Percentiles rank a stretch among this genome's conserved stretches.
phyloP scores from a whole-genome alignment of 2,329 filamentous ascomycete species.

The Pseudovirgaria hyperparasitica region DNA sequence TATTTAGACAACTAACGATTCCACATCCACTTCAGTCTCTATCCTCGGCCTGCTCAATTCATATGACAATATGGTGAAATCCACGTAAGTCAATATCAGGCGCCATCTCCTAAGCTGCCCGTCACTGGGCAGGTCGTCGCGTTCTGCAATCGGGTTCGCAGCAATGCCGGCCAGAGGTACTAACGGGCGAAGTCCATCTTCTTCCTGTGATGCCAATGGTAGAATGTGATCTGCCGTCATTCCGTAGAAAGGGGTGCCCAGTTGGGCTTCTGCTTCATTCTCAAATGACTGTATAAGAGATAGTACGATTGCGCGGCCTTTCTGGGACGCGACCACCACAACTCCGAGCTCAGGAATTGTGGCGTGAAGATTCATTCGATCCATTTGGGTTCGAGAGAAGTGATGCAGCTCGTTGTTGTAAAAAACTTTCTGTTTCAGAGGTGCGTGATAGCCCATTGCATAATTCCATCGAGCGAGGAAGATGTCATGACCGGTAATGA shows the following conservation, averaged over 20 bases:
- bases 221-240: slow-evolving; percentile 46
- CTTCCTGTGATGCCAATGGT: slow-evolving; percentile 43
- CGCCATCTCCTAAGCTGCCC: slow-evolving; percentile 39
- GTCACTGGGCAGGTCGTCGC: slow-evolving; percentile 13
- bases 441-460: slow-evolving; percentile 2
- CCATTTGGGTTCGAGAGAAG: slow-evolving; percentile 21
- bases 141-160: slow-evolving; percentile 11
- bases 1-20: slow-evolving; percentile 13
- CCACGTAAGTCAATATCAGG: slow-evolving; percentile 58
- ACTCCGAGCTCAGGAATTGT: slow-evolving; percentile 59
- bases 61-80: slow-evolving; percentile 59
- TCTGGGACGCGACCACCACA: slow-evolving; percentile 53
- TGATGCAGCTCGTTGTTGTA: slow-evolving; percentile 26
- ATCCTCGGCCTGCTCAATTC: slow-evolving; percentile 36
- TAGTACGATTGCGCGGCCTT: slow-evolving; percentile 51
- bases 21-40: slow-evolving; percentile 7
- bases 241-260: slow-evolving; percentile 35
- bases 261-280: slow-evolving; percentile 1
- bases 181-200: slow-evolving; percentile 35
- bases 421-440: no score
- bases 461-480: slow-evolving; percentile 19
- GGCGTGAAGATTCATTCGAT: slow-evolving; percentile 49
- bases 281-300: slow-evolving; percentile 39
- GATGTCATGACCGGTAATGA: slow-evolving; percentile 31
- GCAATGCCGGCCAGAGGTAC: slow-evolving; percentile 45